Conservation (phyloP, 2,329 filamentous ascomycete genomes). For the Atkinsonella hypoxylon region DNA sequence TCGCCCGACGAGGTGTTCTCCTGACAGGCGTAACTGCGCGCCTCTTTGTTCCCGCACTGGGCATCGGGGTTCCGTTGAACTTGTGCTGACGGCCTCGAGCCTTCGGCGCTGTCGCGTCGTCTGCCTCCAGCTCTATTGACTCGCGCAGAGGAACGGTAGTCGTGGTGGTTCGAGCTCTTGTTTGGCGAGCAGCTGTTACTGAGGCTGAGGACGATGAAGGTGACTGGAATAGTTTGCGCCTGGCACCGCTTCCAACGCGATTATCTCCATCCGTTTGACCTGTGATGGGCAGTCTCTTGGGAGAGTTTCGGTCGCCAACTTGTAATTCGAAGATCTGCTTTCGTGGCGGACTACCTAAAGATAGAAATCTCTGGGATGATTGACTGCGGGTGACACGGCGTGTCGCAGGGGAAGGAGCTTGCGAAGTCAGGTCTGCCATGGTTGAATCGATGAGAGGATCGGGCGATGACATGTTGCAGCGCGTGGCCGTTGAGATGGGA, state of each 20-base stretch:
- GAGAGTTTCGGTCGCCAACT: constrained; percentile 36
- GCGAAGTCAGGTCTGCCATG: constrained; percentile 18
- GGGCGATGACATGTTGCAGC: constrained; percentile 35
- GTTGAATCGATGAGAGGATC: constrained; percentile 35
- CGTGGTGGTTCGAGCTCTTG: constrained; percentile 29
- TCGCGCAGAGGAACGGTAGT: constrained; percentile 40
- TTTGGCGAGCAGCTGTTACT: constrained; percentile 16
- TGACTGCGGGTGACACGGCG: constrained; percentile 34
- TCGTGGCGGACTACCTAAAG: constrained; percentile 33
- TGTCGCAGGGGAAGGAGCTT: constrained; percentile 23
- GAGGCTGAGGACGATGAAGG: constrained; percentile 31
- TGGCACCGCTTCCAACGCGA: constrained; percentile 20
- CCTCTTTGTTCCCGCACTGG: constrained; percentile 29
- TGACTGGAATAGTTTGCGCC: constrained; percentile 31
- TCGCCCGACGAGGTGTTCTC: constrained; percentile 22
- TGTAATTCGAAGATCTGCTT: constrained; percentile 47
- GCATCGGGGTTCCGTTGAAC: constrained; percentile 40
- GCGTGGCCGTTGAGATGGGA: constrained; percentile 7
- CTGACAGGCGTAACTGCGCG: constrained; percentile 33
- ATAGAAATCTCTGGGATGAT: constrained; percentile 25
- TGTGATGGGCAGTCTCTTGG: constrained; percentile 42
- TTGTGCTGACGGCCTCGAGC: constrained; percentile 35
- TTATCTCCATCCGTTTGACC: constrained; percentile 28
- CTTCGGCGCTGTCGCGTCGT: constrained; percentile 26
- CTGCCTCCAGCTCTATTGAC: constrained; percentile 19